Evolutionary conservation across 768 basidiomycete genomes (phyloP).

Genomic region (Boletus eberwhitei): DNA sequence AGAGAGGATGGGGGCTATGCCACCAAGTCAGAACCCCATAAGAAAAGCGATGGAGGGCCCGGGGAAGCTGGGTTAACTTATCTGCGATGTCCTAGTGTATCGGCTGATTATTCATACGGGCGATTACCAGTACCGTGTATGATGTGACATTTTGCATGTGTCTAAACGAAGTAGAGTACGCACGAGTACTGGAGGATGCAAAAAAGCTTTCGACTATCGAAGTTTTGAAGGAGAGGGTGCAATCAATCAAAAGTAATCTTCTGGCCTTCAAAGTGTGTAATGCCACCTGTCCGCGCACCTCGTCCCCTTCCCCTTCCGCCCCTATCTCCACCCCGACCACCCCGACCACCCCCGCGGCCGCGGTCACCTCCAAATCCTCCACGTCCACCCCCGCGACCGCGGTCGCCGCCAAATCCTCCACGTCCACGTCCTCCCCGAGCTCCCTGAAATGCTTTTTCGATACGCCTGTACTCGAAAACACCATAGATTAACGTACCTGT

Average conservation of each 20-base stretch:
- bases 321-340: constrained; percentile 38
- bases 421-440: constrained; percentile 35
- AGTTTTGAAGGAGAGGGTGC: neutral
- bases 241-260: constrained; percentile 45
- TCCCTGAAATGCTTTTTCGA: constrained; percentile 16
- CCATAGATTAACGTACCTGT: constrained; percentile 34
- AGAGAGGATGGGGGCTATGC: constrained; percentile 69
- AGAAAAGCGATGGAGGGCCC: constrained; percentile 61
- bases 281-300: constrained; percentile 51
- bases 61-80: constrained; percentile 10
- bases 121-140: neutral
- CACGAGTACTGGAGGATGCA: neutral
- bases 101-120: neutral
- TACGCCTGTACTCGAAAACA: neutral
- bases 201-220: neutral
- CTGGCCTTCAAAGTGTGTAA: constrained; percentile 48
- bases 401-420: constrained; percentile 27
- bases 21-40: constrained; percentile 65
- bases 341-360: constrained; percentile 38
- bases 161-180: neutral
- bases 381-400: constrained; percentile 21
- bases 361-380: constrained; percentile 31
- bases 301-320: constrained; percentile 36
- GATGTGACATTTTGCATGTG: neutral
- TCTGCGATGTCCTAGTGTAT: neutral